Percentiles rank a stretch among this genome's conserved stretches.
Evolutionary conservation across 2,329 filamentous ascomycete species (phyloP).

Genomic region (Periconia sp.): DNA sequence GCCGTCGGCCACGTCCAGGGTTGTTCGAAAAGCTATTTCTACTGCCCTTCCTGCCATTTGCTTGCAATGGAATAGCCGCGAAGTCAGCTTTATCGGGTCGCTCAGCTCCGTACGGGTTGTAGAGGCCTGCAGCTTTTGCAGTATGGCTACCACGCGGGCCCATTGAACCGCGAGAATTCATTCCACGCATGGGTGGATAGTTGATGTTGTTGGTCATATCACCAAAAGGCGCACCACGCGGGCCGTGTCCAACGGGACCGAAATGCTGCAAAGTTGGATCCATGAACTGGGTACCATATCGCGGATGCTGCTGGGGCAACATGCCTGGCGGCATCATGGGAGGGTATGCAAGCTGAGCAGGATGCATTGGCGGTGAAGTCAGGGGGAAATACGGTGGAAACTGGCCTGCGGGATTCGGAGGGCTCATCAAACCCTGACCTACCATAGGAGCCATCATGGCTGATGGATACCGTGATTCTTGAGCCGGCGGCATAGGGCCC

Average conservation of each 20-base stretch:
- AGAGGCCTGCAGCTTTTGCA: conserved; percentile 18
- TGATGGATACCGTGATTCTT: no score
- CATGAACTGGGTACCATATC: conserved; percentile 13
- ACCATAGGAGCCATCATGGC: no score
- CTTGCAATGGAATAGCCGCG: conserved; percentile 15
- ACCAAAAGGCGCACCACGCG: conserved; percentile 23
- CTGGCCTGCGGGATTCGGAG: conserved; percentile 15
- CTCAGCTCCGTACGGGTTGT: conserved; percentile 34
- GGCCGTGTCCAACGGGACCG: conserved; percentile 1
- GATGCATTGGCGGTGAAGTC: conserved; percentile 15
- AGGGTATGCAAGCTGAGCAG: conserved; percentile 17
- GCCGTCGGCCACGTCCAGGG: conserved; percentile 24
- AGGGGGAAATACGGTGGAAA: conserved; percentile 17
- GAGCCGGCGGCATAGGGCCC: conserved; percentile 11
- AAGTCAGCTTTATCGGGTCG: conserved; percentile 29
- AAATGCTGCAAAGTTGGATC: conserved; percentile 21
- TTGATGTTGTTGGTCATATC: conserved; percentile 37
- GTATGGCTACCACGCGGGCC: conserved; percentile 17
- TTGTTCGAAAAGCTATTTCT: conserved; percentile 18
- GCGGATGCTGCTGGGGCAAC: conserved; percentile 16
- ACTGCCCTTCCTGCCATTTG: conserved; percentile 17
- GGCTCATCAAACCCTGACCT: conserved; percentile 9
- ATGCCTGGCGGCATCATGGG: conserved; percentile 14
- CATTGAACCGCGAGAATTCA: conserved; percentile 14
- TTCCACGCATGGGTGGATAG: conserved; percentile 13